Evolutionary conservation across 306 rosid genomes (phyloP).

Genomic region (Rubus parviflorus): DNA sequence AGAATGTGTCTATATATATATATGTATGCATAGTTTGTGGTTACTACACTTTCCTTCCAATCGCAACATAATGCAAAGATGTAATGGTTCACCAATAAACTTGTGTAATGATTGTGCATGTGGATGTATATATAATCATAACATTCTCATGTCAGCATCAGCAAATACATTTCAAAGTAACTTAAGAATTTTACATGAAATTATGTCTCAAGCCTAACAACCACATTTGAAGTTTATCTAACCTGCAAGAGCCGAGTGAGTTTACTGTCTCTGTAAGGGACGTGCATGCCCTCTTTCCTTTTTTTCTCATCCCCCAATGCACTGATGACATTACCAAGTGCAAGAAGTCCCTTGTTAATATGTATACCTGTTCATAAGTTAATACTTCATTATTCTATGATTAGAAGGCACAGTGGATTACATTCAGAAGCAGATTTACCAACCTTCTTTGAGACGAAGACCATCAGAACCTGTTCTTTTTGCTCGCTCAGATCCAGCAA

Average conservation of each 20-base stretch:
- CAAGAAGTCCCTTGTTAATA: slow-evolving; percentile 84
- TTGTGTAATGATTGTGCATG: not conserved
- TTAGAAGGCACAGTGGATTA: slow-evolving; percentile 12
- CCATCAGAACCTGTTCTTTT: slow-evolving; percentile 83
- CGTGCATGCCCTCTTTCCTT: slow-evolving; percentile 74
- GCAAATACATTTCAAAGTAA: not conserved
- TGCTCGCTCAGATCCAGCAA: slow-evolving; percentile 90
- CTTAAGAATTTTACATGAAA: not conserved
- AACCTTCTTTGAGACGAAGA: slow-evolving; percentile 78
- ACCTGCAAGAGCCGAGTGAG: slow-evolving; percentile 94
- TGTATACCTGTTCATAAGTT: slow-evolving; percentile 60
- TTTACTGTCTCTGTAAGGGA: slow-evolving; percentile 87
- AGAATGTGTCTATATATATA: no score
- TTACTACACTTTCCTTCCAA: no score
- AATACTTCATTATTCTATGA: slow-evolving; percentile 10
- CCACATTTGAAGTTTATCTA: slow-evolving; percentile 28
- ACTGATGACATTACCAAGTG: slow-evolving; percentile 87
- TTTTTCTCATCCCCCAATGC: slow-evolving; percentile 86
- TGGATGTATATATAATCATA: not conserved
- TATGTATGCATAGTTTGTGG: no score
- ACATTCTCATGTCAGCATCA: not conserved
- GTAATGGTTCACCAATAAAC: not conserved
- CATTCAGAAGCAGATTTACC: slow-evolving; percentile 16
- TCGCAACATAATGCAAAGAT: not conserved
- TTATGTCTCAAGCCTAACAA: slow-evolving; percentile 8